phyloP scores from a whole-genome alignment of 2,329 filamentous ascomycete species.

The Microdochium paspali region DNA sequence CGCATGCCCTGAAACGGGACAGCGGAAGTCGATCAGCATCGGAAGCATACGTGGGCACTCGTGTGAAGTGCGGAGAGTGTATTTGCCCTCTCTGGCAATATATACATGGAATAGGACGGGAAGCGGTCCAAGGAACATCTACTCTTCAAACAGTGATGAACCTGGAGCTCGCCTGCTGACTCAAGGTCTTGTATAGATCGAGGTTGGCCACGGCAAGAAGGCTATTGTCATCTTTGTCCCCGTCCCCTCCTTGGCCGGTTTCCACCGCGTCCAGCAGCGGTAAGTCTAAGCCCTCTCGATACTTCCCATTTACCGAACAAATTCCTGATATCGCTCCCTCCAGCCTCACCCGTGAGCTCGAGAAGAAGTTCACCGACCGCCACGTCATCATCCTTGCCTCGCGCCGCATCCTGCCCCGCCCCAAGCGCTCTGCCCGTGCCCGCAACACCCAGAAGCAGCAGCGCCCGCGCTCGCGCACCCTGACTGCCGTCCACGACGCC shows the following conservation, averaged over 20 bases:
- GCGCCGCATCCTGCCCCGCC: slow-evolving; percentile 96
- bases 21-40: not conserved
- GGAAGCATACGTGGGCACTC: not conserved
- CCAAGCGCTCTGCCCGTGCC: slow-evolving; percentile 94
- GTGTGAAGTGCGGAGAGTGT: not conserved
- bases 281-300: slow-evolving; percentile 42
- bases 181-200: slow-evolving; percentile 73
- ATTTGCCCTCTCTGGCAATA: not conserved
- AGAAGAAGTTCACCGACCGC: slow-evolving; percentile 99
- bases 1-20: not conserved
- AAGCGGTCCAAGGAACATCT: slow-evolving; percentile 60
- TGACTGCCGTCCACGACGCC: slow-evolving; percentile 97
- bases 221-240: slow-evolving; percentile 99
- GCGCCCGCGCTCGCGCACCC: slow-evolving; percentile 93
- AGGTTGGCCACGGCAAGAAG: slow-evolving; percentile 99
- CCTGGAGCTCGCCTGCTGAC: slow-evolving; percentile 72
- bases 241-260: slow-evolving; percentile 94
- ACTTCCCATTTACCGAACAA: not conserved
- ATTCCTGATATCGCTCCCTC: not conserved
- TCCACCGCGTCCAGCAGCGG: slow-evolving; percentile 99
- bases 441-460: slow-evolving; percentile 98
- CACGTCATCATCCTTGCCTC: slow-evolving; percentile 98
- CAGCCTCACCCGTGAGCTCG: slow-evolving; percentile 98
- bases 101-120: slow-evolving; percentile 56
- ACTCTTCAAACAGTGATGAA: slow-evolving; percentile 14